Base-by-base conservation (phyloP, 139 green algal genomes). In the Choricystis sp. region DNA sequence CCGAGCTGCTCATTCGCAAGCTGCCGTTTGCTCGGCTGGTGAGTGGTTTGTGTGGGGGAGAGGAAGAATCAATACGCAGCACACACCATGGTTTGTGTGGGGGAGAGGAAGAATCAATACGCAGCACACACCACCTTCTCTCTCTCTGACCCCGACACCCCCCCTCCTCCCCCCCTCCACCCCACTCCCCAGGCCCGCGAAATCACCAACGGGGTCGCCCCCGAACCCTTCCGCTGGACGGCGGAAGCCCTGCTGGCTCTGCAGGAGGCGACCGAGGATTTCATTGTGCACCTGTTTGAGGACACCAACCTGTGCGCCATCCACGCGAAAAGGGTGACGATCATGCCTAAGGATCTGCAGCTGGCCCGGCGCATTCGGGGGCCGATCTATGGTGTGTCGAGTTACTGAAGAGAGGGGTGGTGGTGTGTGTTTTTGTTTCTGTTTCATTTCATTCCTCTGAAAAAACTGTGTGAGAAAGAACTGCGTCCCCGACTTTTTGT, bases 321-420 rank as follows among this genome's bases (percentile, higher is more conserved):
- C 68, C 89, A 96, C 63, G 88, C 89, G 19, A 94, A 90, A 75
- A 81, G 89, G 20, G 85, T 96, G 4, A 96, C 89, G 24, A 96
- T 96, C 69, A 92, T 92, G 85, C 88, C 88, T 49, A 96, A 95
- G 85, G 89, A 96, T 63, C 70, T 96, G 76, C 88, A 96, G 78
- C 80, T 96, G 28, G 89, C 89, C 9, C 69, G 89, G 23, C 70
- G 88, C 21, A 95, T 96, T 26, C 70, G 89, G 0, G 88, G 88
- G 19, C 87, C 87, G 29, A 66, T 87, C 23, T 72, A 75, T 59
- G 86, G 86, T n/a, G 81, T 90, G 2, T 78, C 81, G 22, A 86
- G 73, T 20, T 85, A 78, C 58, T 92, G 64, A 83, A 52, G 40
- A n/a, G n/a, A n/a, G 40, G 16, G 40, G 40, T 52, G 40, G 40